Base-by-base conservation (phyloP, 805 yeast species). In the Zygosaccharomyces bisporus region DNA sequence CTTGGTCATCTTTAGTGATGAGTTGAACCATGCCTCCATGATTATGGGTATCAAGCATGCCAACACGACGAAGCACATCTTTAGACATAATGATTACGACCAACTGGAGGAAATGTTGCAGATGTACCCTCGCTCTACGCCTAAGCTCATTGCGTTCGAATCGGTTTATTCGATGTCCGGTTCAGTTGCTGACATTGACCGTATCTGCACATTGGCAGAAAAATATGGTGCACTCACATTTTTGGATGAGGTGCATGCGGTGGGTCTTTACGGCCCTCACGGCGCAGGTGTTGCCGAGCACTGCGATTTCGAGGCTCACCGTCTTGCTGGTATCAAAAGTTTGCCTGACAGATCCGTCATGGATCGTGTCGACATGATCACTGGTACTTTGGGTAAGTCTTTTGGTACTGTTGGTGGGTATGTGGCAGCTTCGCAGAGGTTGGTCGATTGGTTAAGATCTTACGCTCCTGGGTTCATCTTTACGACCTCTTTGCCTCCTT, bases 231-330 rank as follows among this genome's bases (percentile, higher is more conserved):
- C 98, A 37, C 69, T 93, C 57, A 93, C 99, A 23, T 93, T 93
- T 68, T 74, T 93, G 65, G 99, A 93, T 66, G 99, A 93, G 69
- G 99, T 93, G 30, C 99, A 93, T 62, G 98, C 99, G 27, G 98
- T 93, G 37, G 99, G 99, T 44, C 78, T 93, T 83, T 93, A 93
- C 64, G 99, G 99, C 58, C 98, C 99, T 48, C 96, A 86, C 59
- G 99, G 99, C 63, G 99, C 96, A 25, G 99, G 99, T 71, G 98
- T 93, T 44, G 96, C 98, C 38, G 99, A 93, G 69, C 99, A 93
- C 66, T 74, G 85, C 58, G 87, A 93, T 69, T 93, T 89, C 57
- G 86, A 86, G 37, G 80, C 81, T 44, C 95, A 91, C 63, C 78
- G 86, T 60, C 63, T 71, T 46, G 66, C 81, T 12, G 93, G 93